Evolutionary conservation across 1,284 basidiomycete genomes (phyloP).

Genomic region (Pseudozyma sp.): DNA sequence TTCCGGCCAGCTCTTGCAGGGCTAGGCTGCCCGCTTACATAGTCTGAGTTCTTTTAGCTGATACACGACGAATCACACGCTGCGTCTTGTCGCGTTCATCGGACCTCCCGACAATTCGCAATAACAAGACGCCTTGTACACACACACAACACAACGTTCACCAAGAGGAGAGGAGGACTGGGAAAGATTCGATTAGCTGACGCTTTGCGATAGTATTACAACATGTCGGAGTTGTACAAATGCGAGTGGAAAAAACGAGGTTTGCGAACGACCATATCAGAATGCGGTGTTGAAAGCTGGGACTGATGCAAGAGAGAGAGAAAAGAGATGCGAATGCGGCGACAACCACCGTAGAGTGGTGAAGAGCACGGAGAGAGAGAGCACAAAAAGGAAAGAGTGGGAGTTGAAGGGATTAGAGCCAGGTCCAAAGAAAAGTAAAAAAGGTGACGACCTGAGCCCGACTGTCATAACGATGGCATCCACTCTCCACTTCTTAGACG

Average conservation of each 20-base stretch:
- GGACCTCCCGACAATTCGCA: neutral
- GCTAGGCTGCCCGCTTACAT: neutral
- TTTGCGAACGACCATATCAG: constrained; percentile 39
- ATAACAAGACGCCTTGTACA: too few species aligned
- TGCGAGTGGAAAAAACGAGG: constrained; percentile 25
- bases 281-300: constrained; percentile 49
- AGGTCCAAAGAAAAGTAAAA: neutral
- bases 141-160: neutral
- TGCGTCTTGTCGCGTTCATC: neutral
- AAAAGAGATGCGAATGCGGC: constrained; percentile 12
- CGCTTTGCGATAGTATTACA: constrained; percentile 33
- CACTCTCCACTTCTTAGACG: neutral
- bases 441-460: constrained; percentile 2
- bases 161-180: neutral
- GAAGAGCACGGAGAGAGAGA: constrained; percentile 1
- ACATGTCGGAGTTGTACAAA: constrained; percentile 56
- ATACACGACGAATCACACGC: neutral
- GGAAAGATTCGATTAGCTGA: constrained; percentile 30
- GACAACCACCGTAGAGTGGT: neutral
- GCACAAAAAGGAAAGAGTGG: neutral
- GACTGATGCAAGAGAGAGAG: constrained; percentile 38
- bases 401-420: neutral
- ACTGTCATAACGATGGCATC: neutral
- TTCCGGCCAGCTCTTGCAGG: too few species aligned
- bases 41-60: neutral